Conservation (phyloP, 2,329 filamentous ascomycete genomes). For the Penicillium palitans region DNA sequence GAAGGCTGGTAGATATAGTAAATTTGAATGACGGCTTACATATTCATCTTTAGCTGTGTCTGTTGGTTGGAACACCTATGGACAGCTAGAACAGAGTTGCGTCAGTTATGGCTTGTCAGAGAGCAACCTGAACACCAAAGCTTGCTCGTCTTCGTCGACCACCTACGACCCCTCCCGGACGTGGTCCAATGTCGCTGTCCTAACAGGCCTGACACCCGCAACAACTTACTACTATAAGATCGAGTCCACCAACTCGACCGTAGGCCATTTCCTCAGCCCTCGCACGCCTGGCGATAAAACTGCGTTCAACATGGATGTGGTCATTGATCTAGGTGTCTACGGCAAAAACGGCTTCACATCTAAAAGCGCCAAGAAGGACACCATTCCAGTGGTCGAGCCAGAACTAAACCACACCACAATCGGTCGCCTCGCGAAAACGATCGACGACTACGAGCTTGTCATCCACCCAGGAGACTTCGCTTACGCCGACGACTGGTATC, state of each 20-base stretch:
- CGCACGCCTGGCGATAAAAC: constrained; percentile 56
- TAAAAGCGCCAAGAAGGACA: constrained; percentile 50
- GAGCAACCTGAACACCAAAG: constrained; percentile 38
- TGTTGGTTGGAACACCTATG: constrained; percentile 60
- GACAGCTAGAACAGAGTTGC: constrained; percentile 48
- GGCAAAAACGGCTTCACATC: constrained; percentile 55
- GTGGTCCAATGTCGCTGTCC: constrained; percentile 52
- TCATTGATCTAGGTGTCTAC: constrained; percentile 59
- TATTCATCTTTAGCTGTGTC: constrained; percentile 46
- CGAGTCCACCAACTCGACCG: constrained; percentile 55
- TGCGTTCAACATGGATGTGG: constrained; percentile 54
- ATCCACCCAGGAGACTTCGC: constrained; percentile 51
- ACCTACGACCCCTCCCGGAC: constrained; percentile 59
- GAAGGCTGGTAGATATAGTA: constrained; percentile 13
- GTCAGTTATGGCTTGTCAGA: constrained; percentile 54
- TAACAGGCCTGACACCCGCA: constrained; percentile 51
- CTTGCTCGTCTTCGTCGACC: constrained; percentile 50
- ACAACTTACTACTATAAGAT: constrained; percentile 64
- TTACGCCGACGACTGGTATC: constrained; percentile 61
- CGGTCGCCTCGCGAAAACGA: constrained; percentile 51
- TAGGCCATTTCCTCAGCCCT: constrained; percentile 56
- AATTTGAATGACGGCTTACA: not conserved
- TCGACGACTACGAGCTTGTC: constrained; percentile 57
- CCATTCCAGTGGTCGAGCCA: constrained; percentile 52
- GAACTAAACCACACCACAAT: constrained; percentile 62